Conservation (phyloP, 805 yeast species). For the Candida peoriensis region DNA sequence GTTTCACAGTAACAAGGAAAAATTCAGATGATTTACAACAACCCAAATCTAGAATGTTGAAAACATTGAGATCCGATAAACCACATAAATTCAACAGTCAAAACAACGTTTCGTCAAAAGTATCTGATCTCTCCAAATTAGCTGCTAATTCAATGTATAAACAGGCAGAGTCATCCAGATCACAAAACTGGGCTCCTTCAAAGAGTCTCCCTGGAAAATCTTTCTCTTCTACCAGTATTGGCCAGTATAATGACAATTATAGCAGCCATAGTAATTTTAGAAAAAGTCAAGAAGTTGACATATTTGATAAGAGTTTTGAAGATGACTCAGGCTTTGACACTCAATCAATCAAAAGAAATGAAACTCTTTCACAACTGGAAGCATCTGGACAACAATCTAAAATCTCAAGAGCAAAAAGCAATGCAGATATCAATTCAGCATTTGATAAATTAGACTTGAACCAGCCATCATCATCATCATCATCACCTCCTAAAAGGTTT, state of each 20-base stretch:
- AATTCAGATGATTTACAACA: constrained; percentile 11
- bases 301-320: constrained; percentile 22
- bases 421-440: not conserved
- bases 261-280: too few species aligned
- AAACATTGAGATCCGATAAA: constrained; percentile 29
- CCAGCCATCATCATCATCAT: too few species aligned
- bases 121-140: constrained; percentile 21
- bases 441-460: too few species aligned
- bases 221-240: too few species aligned
- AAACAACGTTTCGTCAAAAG: too few species aligned
- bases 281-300: constrained; percentile 12
- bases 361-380: constrained; percentile 22
- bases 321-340: constrained; percentile 19
- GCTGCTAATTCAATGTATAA: constrained; percentile 21
- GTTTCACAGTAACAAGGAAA: constrained; percentile 20
- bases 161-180: constrained; percentile 1
- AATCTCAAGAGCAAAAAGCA: constrained; percentile 11
- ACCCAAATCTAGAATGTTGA: constrained; percentile 24
- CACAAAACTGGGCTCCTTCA: constrained; percentile 20
- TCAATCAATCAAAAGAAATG: constrained; percentile 17
- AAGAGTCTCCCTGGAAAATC: constrained; percentile 10
- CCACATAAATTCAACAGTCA: constrained; percentile 11
- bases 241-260: too few species aligned
- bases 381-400: constrained; percentile 19
- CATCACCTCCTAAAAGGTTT: too few species aligned